Base-by-base conservation (phyloP, 176 grass and related monocot species). In the Cenchrus purpureus region DNA sequence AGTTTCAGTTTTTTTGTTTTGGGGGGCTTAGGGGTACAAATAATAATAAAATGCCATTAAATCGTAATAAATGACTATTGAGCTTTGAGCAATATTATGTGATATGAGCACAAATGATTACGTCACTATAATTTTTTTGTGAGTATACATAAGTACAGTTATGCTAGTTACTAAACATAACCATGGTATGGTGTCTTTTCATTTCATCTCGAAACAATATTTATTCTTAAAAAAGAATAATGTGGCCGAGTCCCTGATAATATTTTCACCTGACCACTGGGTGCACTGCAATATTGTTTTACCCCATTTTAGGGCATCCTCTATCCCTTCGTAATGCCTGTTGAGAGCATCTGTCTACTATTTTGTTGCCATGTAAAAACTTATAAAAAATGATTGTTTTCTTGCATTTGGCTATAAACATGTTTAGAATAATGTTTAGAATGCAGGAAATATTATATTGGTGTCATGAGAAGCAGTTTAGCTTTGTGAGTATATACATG, bases 1-100 rank as follows among this genome's bases (percentile, higher is more conserved):
- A 20, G 83, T 75, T 69, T 82, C 29, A 32, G 78, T 82, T 82
- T 6, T 57, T 45, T 77, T 52, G 44, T 32, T 74, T 3, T 16
- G 19, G 7, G 51, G 28, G 19, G 49, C 13, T 46, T 65, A 79
- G 48, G 10, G 20, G 51, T n/a, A 45, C 52, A 71, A 28, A 29
- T 4, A 81, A 45, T 58, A 56, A 73, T 44, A 73, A 52, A 59
- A 58, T 6, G 6, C 3, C 19, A 55, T 53, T 77, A 17, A 28
- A 71, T 71, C 2, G 55, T 71, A 45, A 67, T 14, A 12, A 54
- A 8, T 69, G 34, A 48, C 42, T 55, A 40, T 4, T 40, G 37
- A 40, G 45, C 22, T 13, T 31, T 65, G 17, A 77, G 37, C 37
- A 40, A 76, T 12, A 49, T 65, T 65, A 54, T 43, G 0, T 74